phyloP scores from a whole-genome alignment of 2,329 filamentous ascomycete species.

The Colletotrichum coccodes region DNA sequence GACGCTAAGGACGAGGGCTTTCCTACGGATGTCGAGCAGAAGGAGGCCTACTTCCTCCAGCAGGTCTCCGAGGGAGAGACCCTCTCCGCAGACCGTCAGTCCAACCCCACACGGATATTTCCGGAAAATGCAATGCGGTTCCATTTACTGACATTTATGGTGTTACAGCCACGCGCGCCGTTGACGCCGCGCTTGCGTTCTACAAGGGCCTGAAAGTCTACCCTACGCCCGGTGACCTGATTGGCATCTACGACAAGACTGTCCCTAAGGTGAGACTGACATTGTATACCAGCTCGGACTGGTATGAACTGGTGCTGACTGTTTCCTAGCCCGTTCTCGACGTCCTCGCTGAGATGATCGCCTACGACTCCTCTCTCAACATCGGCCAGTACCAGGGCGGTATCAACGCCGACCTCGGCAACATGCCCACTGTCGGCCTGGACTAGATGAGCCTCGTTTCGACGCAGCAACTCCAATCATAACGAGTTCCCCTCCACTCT shows the following conservation, averaged over 20 bases:
- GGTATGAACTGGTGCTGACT: conserved; percentile 33
- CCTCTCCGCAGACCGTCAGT: conserved; percentile 83
- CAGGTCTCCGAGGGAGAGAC: conserved; percentile 91
- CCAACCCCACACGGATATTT: conserved; percentile 7
- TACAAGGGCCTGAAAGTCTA: conserved; percentile 99
- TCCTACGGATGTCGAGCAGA: conserved; percentile 89
- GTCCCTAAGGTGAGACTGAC: conserved; percentile 80
- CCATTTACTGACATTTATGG: conserved; percentile 8
- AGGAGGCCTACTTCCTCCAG: conserved; percentile 96
- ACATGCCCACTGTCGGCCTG: conserved; percentile 63
- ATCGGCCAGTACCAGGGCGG: conserved; percentile 56
- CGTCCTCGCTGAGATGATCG: conserved; percentile 97
- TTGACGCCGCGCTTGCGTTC: conserved; percentile 93
- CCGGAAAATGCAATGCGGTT: conserved; percentile 26
- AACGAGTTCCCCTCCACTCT: conserved; percentile 19
- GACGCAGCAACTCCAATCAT: conserved; percentile 1
- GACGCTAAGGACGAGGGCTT: conserved; percentile 91
- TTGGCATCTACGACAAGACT: conserved; percentile 98
- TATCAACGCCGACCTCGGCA: conserved; percentile 51
- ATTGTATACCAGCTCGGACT: not conserved
- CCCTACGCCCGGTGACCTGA: conserved; percentile 90
- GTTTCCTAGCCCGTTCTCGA: conserved; percentile 83
- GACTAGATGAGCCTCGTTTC: conserved; percentile 52
- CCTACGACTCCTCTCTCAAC: conserved; percentile 81
- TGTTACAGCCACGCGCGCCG: conserved; percentile 43